These are phyloP conservation scores for Aspergillus eucalypticola DNA, from an alignment of 2,329 filamentous ascomycete genomes.

Conservation along the genomic window DNA sequence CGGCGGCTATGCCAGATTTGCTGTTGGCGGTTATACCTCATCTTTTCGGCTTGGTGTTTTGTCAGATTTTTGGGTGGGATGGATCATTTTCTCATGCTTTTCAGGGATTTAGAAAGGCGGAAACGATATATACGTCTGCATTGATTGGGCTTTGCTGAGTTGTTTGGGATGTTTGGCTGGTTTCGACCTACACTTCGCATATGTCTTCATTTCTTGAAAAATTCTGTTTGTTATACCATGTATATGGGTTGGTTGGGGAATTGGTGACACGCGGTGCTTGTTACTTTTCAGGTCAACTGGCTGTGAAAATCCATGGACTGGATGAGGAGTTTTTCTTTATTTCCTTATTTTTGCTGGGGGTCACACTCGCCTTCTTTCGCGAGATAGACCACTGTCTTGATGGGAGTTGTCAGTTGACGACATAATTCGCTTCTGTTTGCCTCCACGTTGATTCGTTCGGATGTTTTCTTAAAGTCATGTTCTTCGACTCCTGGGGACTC, in stretches of 20 bases:
- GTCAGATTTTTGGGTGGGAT: slow-evolving; percentile 35
- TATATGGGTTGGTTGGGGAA: slow-evolving; percentile 34
- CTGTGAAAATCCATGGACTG: slow-evolving; percentile 39
- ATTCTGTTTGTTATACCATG: slow-evolving; percentile 26
- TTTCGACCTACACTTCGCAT: slow-evolving; percentile 24
- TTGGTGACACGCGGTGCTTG: slow-evolving; percentile 35
- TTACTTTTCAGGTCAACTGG: slow-evolving; percentile 30
- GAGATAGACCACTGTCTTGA: slow-evolving; percentile 29
- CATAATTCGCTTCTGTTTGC: slow-evolving; percentile 22
- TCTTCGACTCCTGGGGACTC: slow-evolving; percentile 19
- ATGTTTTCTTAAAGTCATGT: slow-evolving; percentile 20
- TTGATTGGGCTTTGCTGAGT: slow-evolving; percentile 42
- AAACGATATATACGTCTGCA: slow-evolving; percentile 50
- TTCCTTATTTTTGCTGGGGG: slow-evolving; percentile 24
- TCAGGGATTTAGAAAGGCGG: slow-evolving; percentile 45
- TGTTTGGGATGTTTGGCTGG: slow-evolving; percentile 34
- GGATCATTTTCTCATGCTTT: slow-evolving; percentile 35
- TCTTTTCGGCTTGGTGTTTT: slow-evolving; percentile 30
- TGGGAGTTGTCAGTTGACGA: slow-evolving; percentile 23
- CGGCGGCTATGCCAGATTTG: slow-evolving; percentile 34
- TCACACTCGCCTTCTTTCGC: slow-evolving; percentile 28
- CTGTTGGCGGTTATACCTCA: slow-evolving; percentile 25
- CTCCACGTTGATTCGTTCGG: slow-evolving; percentile 30
- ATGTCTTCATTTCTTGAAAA: slow-evolving; percentile 28
- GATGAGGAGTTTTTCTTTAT: slow-evolving; percentile 36